Base-by-base conservation (phyloP, 306 rosid species). In the Vigna nakashimae region DNA sequence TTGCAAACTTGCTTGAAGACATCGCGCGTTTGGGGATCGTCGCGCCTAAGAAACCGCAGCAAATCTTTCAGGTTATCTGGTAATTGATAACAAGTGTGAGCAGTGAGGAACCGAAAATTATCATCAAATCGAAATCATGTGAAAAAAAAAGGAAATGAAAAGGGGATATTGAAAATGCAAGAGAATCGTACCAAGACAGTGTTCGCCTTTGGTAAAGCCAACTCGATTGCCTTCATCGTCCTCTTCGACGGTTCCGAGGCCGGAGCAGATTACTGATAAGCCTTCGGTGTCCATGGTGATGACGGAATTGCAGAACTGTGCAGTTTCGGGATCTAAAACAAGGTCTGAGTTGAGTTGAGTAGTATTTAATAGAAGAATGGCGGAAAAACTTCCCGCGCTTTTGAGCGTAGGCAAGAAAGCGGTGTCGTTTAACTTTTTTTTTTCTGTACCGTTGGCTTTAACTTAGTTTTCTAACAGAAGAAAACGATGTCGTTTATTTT, bases 51-150 rank as follows among this genome's bases (percentile, higher is more conserved):
- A 83, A 95, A 95, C 84, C 98, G 85, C 75, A 95, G 80, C 82
- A 95, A 84, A 84, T 95, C 98, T 79, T 95, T 95, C 80, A 95
- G 80, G 79, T 95, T 92, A 87, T 95, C 98, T 92, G 84, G 75
- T 42, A 63, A 51, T 62, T 32, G 2, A 40, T 11, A 43, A 17
- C 57, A 18, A 57, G 40, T 3, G 51, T 56, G 34, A 78, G 0
- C 36, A 24, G 38, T 17, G 10, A 58, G 56, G n/a, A 75, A 58
- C 18, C 7, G 42, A 0, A 34, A 64, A 66, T 7, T 26, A 18
- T 2, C 46, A 63, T 0, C 1, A 7, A 75, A 70, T 8, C 22
- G 16, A 63, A 22, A 40, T 24, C 24, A 9, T 15, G 26, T 20
- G 6, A 66, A 66, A 3, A 6, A 1, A 6, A 63, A 8, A 22